Base-by-base conservation (phyloP, 129 eudicot species). In the Helianthus tuberosus region DNA sequence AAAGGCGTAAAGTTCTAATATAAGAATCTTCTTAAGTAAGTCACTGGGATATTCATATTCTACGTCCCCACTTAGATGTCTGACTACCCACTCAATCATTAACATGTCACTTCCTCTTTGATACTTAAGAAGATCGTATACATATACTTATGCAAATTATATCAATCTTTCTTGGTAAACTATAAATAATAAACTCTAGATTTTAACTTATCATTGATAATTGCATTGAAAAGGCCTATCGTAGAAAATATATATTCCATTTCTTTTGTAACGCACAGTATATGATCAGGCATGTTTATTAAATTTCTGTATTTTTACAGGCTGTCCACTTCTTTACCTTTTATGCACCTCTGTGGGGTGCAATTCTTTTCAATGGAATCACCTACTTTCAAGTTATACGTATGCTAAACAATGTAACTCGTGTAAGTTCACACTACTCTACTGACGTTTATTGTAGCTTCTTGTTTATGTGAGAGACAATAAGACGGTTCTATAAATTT, bases 321-420 rank as follows among this genome's bases (percentile, higher is more conserved):
- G 87, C 82, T 80, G 91, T 87, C 72, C 98, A 94, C 81, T 94
- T 90, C 80, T 66, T 86, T 63, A 94, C 98, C 63, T 94, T 94
- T 81, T 90, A 94, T 82, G 91, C 92, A 46, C 98, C 98, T 79
- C 83, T 93, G 23, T 93, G 98, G 98, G 98, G 97, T 10, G 97
- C 98, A 55, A 94, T 94, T 82, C 94, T 94, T 15, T 94, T 90
- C 89, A 94, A 94, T 61, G 93, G 98, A 54, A 66, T 94, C 72
- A 88, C 96, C 69, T 94, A 94, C 84, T 91, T 94, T 81, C 98
- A 94, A 94, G 98, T 93, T 77, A 93, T 93, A 75, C 91, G 97
- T 58, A 93, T 93, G 98, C 83, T 93, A 66, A 93, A 89, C 86
- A 94, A 90, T 78, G 98, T 88, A 64, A 79, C 98, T 11, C 98